Percentiles rank a stretch among this genome's conserved stretches.
These are phyloP conservation scores for Puccinia hordei DNA, from an alignment of 1,284 basidiomycete genomes.

Conservation along the genomic window DNA sequence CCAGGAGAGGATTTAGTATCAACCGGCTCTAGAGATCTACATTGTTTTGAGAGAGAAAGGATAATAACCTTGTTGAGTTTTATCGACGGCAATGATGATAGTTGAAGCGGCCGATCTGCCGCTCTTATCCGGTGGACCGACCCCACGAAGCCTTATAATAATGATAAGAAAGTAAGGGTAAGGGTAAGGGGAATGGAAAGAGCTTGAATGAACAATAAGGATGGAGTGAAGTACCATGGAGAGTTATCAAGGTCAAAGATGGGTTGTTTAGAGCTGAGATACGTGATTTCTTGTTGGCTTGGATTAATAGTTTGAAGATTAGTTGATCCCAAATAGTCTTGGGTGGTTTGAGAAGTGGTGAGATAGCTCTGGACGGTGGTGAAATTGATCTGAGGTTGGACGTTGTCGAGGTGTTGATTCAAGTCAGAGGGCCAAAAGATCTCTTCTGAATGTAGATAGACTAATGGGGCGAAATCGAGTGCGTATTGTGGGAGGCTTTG, in stretches of 20 bases:
- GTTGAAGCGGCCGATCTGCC: slow-evolving; percentile 23
- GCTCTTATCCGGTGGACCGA: slow-evolving; percentile 18
- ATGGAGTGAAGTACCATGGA: neutral
- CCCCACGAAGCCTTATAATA: slow-evolving; percentile 24
- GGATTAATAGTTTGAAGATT: neutral
- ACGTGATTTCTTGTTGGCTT: slow-evolving; percentile 8
- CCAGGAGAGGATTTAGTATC: neutral
- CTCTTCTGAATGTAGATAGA: slow-evolving; percentile 47
- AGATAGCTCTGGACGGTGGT: neutral
- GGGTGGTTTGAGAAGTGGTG: neutral
- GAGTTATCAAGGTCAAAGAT: slow-evolving; percentile 11
- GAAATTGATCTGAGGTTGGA: slow-evolving; percentile 24
- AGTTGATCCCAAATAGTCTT: neutral
- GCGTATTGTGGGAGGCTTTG: slow-evolving; percentile 34
- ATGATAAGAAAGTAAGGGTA: too few relatives aligned
- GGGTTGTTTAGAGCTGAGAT: slow-evolving; percentile 15
- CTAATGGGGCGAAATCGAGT: slow-evolving; percentile 24
- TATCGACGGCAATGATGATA: slow-evolving; percentile 40
- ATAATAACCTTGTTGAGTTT: slow-evolving; percentile 38
- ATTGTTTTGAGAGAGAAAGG: neutral
- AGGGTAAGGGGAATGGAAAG: too few relatives aligned
- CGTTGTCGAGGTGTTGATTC: slow-evolving; percentile 9
- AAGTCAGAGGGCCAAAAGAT: slow-evolving; percentile 29
- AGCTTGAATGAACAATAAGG: neutral
- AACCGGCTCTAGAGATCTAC: neutral